Percentiles rank a stretch among this genome's conserved stretches.
phyloP scores from a whole-genome alignment of 2,329 filamentous ascomycete genomes.

The Zymoseptoria ardabiliae region DNA sequence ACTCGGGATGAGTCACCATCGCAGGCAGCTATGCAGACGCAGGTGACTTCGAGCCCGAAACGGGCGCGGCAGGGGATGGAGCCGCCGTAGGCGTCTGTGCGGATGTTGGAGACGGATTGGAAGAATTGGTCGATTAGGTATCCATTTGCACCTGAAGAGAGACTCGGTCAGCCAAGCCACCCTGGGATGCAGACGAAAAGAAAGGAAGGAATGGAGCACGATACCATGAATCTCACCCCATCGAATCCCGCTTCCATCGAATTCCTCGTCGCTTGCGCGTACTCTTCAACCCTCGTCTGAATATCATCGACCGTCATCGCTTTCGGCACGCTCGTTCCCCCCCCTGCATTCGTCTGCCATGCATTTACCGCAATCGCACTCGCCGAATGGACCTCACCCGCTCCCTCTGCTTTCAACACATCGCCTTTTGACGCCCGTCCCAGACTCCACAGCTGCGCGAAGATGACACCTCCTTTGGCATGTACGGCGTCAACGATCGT shows the following conservation, averaged over 20 bases:
- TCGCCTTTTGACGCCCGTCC: slow-evolving; percentile 47
- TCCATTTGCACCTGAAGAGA: slow-evolving; percentile 23
- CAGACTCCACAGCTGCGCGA: slow-evolving; percentile 54
- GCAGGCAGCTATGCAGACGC: slow-evolving; percentile 38
- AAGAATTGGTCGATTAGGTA: slow-evolving; percentile 61
- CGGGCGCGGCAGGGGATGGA: slow-evolving; percentile 42
- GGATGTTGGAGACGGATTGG: slow-evolving; percentile 47
- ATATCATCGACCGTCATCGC: slow-evolving; percentile 29
- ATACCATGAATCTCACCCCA: slow-evolving; percentile 45
- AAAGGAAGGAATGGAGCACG: too few species aligned
- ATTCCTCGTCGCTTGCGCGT: slow-evolving; percentile 35
- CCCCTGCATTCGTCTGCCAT: slow-evolving; percentile 7
- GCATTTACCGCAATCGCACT: slow-evolving; percentile 30
- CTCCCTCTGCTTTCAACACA: slow-evolving; percentile 30
- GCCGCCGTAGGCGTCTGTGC: slow-evolving; percentile 42
- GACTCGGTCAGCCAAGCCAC: not conserved
- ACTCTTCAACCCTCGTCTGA: slow-evolving; percentile 27
- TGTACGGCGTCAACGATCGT: slow-evolving; percentile 56
- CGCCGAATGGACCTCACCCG: slow-evolving; percentile 22
- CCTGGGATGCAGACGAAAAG: too few species aligned
- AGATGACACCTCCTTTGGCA: slow-evolving; percentile 53
- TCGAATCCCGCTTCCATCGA: slow-evolving; percentile 49
- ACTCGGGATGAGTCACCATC: slow-evolving; percentile 41
- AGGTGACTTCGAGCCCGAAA: slow-evolving; percentile 46
- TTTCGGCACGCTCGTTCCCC: slow-evolving; percentile 19